Base-by-base conservation (phyloP, 2,329 filamentous ascomycete genomes). In the Colletotrichum trifolii region DNA sequence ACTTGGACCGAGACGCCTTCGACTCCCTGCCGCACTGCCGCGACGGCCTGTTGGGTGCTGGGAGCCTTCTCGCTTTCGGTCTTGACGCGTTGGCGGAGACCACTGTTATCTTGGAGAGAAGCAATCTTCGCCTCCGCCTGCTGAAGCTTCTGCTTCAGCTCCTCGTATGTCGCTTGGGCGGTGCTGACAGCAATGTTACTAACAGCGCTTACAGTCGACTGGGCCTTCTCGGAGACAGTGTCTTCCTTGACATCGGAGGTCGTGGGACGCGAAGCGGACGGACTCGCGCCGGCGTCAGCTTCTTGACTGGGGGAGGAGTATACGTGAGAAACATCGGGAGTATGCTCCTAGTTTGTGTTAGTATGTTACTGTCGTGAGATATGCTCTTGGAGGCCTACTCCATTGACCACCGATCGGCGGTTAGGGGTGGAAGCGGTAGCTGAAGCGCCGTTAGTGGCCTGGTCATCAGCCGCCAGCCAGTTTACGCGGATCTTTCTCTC, bases 401-500 rank as follows among this genome's bases (percentile, higher is more conserved):
- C 80, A 64, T 81, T 83, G 39, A 74, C 67, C 15, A 76, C 66
- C 13, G 76, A 73, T 52, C 74, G 72, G 71, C 78, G 82, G 72
- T 69, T 80, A 9, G 82, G 82, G 2, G 82, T 85, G 63, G 72
- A 69, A 5, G 71, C 58, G 9, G 67, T 46, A 40, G 69, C 70
- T 34, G 56, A 36, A 12, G 68, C 62, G 46, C 68, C 71, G 42
- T 73, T 58, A 10, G 67, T 36, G 25, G 52, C 46, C n/a, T 43
- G 45, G 56, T 85, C 85, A 54, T 88, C 86, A 9, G 90, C 83
- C 52, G 91, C 79, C 46, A 97, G 84, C 85, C 95, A 99, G 71
- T 85, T 86, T 69, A 99, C 96, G 50, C 95, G 90, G 71, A 99
- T 99, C 85, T 98, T 99, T 83, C 91, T 93, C 83, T 99, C 96